phyloP scores from a whole-genome alignment of 2,329 filamentous ascomycete genomes.

The Fusarium bulbicola region DNA sequence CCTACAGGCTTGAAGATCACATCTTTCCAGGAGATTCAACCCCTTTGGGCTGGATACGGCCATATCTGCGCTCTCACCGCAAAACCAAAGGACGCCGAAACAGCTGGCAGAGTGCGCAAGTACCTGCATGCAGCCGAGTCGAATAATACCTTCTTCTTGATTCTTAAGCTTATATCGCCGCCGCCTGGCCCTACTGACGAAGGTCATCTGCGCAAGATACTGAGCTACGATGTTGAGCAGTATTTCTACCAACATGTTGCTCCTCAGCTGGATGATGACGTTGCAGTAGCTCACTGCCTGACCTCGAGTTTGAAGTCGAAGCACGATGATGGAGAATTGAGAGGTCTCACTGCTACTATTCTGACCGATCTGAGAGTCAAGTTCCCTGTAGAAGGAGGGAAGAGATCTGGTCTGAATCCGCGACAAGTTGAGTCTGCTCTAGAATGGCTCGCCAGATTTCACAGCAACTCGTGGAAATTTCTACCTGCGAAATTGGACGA shows the following conservation, averaged over 20 bases:
- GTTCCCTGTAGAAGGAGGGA: constrained; percentile 67
- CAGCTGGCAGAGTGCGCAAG: constrained; percentile 15
- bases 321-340: constrained; percentile 42
- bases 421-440: constrained; percentile 63
- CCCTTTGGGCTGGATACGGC: constrained; percentile 62
- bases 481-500: constrained; percentile 43
- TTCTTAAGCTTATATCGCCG: constrained; percentile 69
- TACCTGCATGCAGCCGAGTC: background rate
- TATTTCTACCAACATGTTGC: constrained; percentile 69
- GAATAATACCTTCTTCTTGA: constrained; percentile 50
- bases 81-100: constrained; percentile 40
- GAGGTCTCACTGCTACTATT: constrained; percentile 61
- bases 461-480: constrained; percentile 61
- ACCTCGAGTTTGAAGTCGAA: constrained; percentile 50
- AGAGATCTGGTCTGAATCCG: constrained; percentile 56
- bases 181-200: constrained; percentile 55
- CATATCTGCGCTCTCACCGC: constrained; percentile 66
- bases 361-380: constrained; percentile 63
- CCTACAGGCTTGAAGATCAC: constrained; percentile 53
- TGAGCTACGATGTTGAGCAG: constrained; percentile 74
- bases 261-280: constrained; percentile 53
- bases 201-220: constrained; percentile 70
- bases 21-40: constrained; percentile 52
- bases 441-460: constrained; percentile 71
- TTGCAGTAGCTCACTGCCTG: constrained; percentile 62